Percentiles rank a stretch among this genome's conserved stretches.
Evolutionary conservation across 805 yeast genomes (phyloP).

Genomic region (Saturnispora silvae): DNA sequence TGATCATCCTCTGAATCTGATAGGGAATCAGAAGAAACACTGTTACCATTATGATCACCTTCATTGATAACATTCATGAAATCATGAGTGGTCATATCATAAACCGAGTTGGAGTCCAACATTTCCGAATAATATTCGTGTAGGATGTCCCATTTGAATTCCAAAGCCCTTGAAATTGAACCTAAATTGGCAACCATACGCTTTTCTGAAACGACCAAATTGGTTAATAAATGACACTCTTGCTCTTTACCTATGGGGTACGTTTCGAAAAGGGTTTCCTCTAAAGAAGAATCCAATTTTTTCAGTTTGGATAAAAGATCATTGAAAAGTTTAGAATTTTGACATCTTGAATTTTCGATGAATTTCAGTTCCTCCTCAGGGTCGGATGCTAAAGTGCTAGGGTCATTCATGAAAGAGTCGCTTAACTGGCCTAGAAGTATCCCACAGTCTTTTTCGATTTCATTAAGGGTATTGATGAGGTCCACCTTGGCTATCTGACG

Average conservation of each 20-base stretch:
- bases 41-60: neutral
- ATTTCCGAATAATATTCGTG: slow-evolving; percentile 4
- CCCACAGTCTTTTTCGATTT: slow-evolving; percentile 35
- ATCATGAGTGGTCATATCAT: slow-evolving; percentile 28
- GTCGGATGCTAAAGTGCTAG: neutral
- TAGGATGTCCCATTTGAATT: slow-evolving; percentile 51
- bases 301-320: slow-evolving; percentile 32
- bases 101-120: slow-evolving; percentile 16
- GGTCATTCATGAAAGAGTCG: slow-evolving; percentile 31
- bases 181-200: slow-evolving; percentile 47
- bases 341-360: slow-evolving; percentile 11
- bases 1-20: slow-evolving; percentile 44
- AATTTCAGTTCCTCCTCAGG: neutral
- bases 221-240: slow-evolving; percentile 36
- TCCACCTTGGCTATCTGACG: slow-evolving; percentile 8
- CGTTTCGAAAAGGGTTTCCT: slow-evolving; percentile 57
- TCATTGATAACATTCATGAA: slow-evolving; percentile 58
- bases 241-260: slow-evolving; percentile 41
- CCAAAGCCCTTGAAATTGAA: slow-evolving; percentile 58
- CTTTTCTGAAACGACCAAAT: slow-evolving; percentile 42
- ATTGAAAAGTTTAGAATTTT: slow-evolving; percentile 18
- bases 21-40: slow-evolving; percentile 36
- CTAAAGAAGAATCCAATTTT: slow-evolving; percentile 31
- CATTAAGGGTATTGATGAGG: slow-evolving; percentile 3
- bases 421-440: slow-evolving; percentile 30